Evolutionary conservation across 139 green algal species (phyloP), one percentile per base, ranked within the genome.

Genomic region (Micractinium sp.): DNA sequence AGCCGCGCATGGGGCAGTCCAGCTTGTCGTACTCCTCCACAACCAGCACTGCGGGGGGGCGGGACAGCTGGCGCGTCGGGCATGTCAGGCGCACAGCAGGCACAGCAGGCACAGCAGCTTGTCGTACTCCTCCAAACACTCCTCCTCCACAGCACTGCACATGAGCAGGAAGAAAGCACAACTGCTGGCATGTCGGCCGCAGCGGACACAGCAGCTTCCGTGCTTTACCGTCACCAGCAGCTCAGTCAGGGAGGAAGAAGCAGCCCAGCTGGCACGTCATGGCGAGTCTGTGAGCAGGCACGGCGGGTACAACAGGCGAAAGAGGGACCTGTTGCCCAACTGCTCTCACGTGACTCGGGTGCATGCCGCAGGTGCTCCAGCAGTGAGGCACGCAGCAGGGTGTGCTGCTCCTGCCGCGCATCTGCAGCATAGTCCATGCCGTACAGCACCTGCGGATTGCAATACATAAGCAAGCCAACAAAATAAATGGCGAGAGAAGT

Each of bases 1-100:
- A 91, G 1, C 85, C 93, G 13, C 96, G 91, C 67, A 94, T 95
- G 3, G 88, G 33, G 89, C 96, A 98, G 87, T 97, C 94, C 82
- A 99, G 89, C 91, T 99, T 99, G 91, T 99, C 97, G 86, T 99
- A 99, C 95, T 99, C 97, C 91, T 99, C 97, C 7, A 99, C 88
- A 23, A 99, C 96, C 19, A 99, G 74, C 66, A 99, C 82, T 90
- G 80, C 66, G 63, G 16, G 75, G 33, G 18, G 33, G 74, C 29
- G 18, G n/a, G n/a, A 25, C 23, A 29, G 63, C 63, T 73, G 63
- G 23, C 22, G 14, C 14, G 23, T 73, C 22, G 14, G 22, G 63
- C 63, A 82, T 36, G 0, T 0, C 77, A 82, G 38, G 35, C 35
- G 63, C 63, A 82, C n/a, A 18, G 18, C 77, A 82, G 38, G 35